These are phyloP conservation scores for Poa annua DNA, from an alignment of 176 grass and related monocot species.

Conservation along the genomic window DNA sequence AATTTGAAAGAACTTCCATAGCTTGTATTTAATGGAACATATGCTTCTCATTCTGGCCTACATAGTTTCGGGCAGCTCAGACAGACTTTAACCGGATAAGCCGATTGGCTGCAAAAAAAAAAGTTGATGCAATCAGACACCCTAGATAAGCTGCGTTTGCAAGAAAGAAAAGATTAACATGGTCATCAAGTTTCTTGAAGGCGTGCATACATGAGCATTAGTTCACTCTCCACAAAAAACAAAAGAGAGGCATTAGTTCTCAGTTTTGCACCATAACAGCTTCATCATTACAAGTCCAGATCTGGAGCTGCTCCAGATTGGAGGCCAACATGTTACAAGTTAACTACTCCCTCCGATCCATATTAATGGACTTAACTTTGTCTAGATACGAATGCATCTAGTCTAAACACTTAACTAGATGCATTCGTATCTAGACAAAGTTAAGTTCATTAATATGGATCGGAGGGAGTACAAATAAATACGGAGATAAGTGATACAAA, in stretches of 20 bases:
- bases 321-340: background rate
- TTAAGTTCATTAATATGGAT: no score
- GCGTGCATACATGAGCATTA: no score
- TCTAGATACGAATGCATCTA: no score
- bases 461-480: background rate
- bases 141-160: background rate
- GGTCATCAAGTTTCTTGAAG: background rate
- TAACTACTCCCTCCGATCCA: no score
- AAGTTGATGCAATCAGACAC: background rate
- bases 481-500: background rate
- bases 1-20: background rate
- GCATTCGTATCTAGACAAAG: no score
- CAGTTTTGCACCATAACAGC: background rate
- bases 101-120: background rate
- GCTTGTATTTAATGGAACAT: background rate
- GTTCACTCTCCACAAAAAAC: no score
- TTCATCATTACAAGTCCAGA: background rate
- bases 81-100: background rate
- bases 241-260: no score
- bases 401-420: no score
- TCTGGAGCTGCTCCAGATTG: background rate
- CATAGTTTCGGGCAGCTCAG: background rate
- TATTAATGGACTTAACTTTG: no score
- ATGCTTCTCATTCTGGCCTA: background rate
- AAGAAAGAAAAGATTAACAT: background rate